Evolutionary conservation across 2,329 filamentous ascomycete species (phyloP), one percentile per base, ranked within the genome.

Genomic region (Cladobotryum protrusum): DNA sequence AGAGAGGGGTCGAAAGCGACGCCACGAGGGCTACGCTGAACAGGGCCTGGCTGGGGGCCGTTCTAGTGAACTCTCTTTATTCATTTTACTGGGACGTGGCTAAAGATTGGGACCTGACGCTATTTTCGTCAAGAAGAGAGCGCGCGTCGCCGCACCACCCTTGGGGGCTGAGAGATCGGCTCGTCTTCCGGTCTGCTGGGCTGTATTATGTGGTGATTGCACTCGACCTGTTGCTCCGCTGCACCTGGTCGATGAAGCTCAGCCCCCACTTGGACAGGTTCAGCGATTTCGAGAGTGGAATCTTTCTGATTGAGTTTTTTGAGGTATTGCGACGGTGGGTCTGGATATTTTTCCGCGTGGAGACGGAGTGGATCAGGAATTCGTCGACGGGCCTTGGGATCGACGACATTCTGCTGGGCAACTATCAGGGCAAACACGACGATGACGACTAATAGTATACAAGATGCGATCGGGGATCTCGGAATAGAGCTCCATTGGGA

Each of bases 81-180:
- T 90, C 87, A n/a, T 97, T 97, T 73, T 99, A 93, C 75, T 99
- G 93, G 93, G 93, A 99, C 62, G 83, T 97, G 29, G 79, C 89
- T 49, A 93, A 91, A 72, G 93, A 99, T 74, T 99, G 93, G 93
- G 93, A 97, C 63, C 76, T 99, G 54, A 88, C 86, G 0, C 76
- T 97, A 13, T 87, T 97, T 63, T 81, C 85, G 3, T 66, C 75
- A 2, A 65, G 72, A 13, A 70, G 69, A 35, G 75, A 81, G 54
- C 80, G 85, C 55, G 75, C 75, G 56, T 75, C 78, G 11, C 77
- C 77, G 2, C 81, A 86, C 20, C 79, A 91, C 59, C 81, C 89
- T 0, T 93, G 81, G 64, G 93, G 88, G 1, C 74, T 99, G 41
- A 83, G 93, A 24, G 77, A 83, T 45, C 77, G 85, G 49, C 78